Percentiles rank a stretch among this genome's conserved stretches.
Evolutionary conservation across 768 basidiomycete genomes (phyloP).

Genomic region (Vararia minispora): DNA sequence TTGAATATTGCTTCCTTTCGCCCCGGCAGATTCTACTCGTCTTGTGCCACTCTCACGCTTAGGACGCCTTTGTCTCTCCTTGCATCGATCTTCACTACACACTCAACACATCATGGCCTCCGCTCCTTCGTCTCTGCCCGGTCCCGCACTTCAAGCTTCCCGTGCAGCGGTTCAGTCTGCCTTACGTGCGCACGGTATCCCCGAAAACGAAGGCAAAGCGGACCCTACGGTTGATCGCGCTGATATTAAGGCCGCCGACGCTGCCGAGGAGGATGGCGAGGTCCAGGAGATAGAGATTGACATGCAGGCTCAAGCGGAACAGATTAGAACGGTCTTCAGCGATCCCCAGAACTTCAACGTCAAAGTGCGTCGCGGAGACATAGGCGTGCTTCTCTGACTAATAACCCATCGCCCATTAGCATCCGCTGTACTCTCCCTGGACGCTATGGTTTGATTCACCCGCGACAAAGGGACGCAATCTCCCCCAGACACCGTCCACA

Average conservation of each 20-base stretch:
- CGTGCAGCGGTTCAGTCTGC: conserved; percentile 72
- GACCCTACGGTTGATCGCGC: conserved; percentile 23
- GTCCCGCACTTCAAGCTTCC: conserved; percentile 63
- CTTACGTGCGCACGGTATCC: conserved; percentile 49
- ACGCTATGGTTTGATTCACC: conserved; percentile 98
- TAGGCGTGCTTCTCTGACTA: neutral
- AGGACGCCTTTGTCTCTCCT: too few species aligned
- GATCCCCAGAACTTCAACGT: conserved; percentile 92
- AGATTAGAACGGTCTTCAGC: conserved; percentile 86
- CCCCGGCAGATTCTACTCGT: too few species aligned
- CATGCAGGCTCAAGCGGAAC: conserved; percentile 74
- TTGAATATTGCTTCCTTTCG: too few species aligned
- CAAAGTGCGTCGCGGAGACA: conserved; percentile 48
- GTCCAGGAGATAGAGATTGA: conserved; percentile 82
- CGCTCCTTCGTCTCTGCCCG: conserved; percentile 42
- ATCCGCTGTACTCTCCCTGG: conserved; percentile 91
- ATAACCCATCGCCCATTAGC: conserved; percentile 33
- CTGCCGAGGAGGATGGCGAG: conserved; percentile 60
- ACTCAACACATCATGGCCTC: conserved; percentile 21
- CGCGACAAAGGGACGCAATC: conserved; percentile 78
- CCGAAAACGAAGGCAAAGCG: conserved; percentile 15
- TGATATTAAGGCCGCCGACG: conserved; percentile 22
- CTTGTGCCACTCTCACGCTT: too few species aligned
- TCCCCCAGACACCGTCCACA: conserved; percentile 73
- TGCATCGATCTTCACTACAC: neutral